Conservation (phyloP, 148 eudicot species). For the Camellia granthamiana region DNA sequence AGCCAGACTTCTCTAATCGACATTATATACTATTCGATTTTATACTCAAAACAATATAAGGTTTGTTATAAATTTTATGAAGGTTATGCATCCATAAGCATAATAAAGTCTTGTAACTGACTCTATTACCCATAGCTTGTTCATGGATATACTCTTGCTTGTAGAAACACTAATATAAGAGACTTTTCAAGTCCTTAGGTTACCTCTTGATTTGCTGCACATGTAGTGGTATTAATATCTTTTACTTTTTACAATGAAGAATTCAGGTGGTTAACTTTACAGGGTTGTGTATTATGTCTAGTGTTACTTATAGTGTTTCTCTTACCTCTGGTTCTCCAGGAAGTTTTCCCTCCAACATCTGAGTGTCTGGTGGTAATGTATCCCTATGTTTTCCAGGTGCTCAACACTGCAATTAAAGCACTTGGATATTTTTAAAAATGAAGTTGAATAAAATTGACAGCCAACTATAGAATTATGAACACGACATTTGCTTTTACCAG, state of each 20-base stretch:
- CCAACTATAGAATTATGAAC: neutral
- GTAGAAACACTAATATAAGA: neutral
- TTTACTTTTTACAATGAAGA: no score
- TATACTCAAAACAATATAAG: no score
- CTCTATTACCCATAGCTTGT: neutral
- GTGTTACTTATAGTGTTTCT: neutral
- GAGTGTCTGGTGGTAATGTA: constrained; percentile 68
- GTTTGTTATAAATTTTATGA: no score
- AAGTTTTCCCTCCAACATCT: constrained; percentile 68
- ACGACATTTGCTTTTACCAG: constrained; percentile 39
- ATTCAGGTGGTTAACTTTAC: neutral
- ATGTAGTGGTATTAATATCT: neutral
- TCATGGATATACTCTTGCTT: neutral
- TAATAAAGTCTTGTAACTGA: neutral
- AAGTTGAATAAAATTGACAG: neutral
- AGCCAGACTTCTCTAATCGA: neutral
- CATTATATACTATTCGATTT: no score
- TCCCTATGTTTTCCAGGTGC: constrained; percentile 76
- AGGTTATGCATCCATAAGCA: neutral
- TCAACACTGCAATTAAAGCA: constrained; percentile 49
- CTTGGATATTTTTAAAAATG: neutral
- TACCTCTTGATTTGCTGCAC: no score
- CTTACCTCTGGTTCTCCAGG: constrained; percentile 54
- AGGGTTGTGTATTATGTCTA: no score
- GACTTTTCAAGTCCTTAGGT: neutral